Base-by-base conservation (phyloP, 495 filamentous ascomycete species). In the Aspergillus avenaceus region DNA sequence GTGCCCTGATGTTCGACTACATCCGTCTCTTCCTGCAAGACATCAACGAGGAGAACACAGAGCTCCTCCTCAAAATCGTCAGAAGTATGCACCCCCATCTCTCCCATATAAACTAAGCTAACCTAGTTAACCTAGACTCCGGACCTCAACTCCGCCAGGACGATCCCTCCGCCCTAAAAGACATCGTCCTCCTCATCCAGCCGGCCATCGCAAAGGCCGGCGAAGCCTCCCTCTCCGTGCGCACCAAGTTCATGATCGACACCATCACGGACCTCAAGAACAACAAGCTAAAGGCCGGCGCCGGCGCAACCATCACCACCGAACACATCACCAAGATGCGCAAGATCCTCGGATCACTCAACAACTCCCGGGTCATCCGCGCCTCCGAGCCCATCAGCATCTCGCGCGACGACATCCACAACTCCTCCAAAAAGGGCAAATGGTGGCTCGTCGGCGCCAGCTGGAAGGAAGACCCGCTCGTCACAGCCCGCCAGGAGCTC, bases 401-500 rank as follows among this genome's bases (percentile, higher is more conserved):
- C 43, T 82, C 86, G 8, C 76, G 96, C 5, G 71, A 79, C 22
- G 93, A 97, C 60, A 88, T 97, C 50, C 78, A 78, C 46, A 77
- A 92, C 47, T 84, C 83, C 2, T 84, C 90, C 18, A 90, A 86
- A 55, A 89, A 87, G 66, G 93, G 93, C 3, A 97, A 96, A 73
- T 97, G 93, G 95, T 97, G 93, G 93, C 80, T 97, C 28, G 85
- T 96, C 21, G 92, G 93, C 37, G 91, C 92, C 11, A 95, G 90
- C 66, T 96, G 90, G 86, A 83, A 75, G 24, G 77, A 79, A 44
- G 69, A 70, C 21, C 60, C 71, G 2, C 54, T 75, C 22, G 67
- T 71, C 14, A 56, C 65, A 24, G 70, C 71, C 13, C 69, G 68
- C 18, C 52, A 68, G 44, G 66, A 72, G 41, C 54, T 73, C 22